phyloP scores from a whole-genome alignment of 169 alveolate species.

The Eimeria sp. region DNA sequence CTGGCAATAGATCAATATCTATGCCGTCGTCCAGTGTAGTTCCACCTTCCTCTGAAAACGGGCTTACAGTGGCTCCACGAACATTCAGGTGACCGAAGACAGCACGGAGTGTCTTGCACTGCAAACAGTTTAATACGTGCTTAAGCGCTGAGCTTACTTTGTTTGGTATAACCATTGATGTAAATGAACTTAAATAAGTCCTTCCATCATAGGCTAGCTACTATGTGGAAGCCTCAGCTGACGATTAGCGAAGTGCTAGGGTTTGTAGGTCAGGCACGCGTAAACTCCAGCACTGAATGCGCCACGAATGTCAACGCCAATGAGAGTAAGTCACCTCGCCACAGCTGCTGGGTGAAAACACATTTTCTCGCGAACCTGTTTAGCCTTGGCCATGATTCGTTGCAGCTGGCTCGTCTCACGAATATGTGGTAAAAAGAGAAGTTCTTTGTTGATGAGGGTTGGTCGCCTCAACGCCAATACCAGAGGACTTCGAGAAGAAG shows the following conservation, averaged over 20 bases:
- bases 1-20: constrained; percentile 48
- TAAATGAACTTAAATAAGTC: neutral
- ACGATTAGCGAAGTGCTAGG: neutral
- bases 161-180: neutral
- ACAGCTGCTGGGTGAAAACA: neutral
- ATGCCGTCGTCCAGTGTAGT: constrained; percentile 13
- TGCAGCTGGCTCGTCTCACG: constrained; percentile 40
- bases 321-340: neutral
- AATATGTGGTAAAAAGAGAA: constrained; percentile 59
- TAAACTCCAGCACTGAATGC: neutral
- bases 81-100: constrained; percentile 62
- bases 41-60: constrained; percentile 1
- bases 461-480: constrained; percentile 65
- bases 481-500: constrained; percentile 50
- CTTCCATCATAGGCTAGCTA: neutral
- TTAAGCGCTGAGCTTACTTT: neutral
- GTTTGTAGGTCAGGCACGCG: neutral
- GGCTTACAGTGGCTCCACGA: constrained; percentile 42
- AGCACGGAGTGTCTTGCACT: constrained; percentile 74
- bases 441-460: constrained; percentile 63
- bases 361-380: constrained; percentile 5
- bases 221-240: neutral
- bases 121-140: constrained; percentile 14
- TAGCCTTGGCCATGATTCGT: constrained; percentile 42
- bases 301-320: neutral